Evolutionary conservation across 2,329 filamentous ascomycete genomes (phyloP).

Genomic region (Dactylella cylindrospora): DNA sequence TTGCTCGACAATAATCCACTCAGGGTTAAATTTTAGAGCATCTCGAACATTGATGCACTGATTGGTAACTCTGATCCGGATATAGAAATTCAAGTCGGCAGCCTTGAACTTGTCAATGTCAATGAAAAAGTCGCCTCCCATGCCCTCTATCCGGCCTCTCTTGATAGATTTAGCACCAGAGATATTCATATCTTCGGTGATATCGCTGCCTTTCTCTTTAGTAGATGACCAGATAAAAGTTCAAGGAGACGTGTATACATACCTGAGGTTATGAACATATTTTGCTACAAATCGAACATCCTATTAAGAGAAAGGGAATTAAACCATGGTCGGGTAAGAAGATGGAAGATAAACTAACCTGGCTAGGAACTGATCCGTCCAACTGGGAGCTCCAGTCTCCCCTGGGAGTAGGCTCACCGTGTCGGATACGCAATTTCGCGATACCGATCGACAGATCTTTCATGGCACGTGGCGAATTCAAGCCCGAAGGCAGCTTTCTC

Average conservation of each 20-base stretch:
- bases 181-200: slow-evolving; percentile 53
- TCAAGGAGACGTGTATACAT: background rate
- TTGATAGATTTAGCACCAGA: slow-evolving; percentile 52
- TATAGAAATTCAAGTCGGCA: slow-evolving; percentile 49
- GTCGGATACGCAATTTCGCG: slow-evolving; percentile 28
- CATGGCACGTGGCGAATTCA: slow-evolving; percentile 2
- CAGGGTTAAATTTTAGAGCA: slow-evolving; percentile 43
- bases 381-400: slow-evolving; percentile 34
- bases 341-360: slow-evolving; percentile 3
- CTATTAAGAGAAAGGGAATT: background rate
- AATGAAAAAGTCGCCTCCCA: slow-evolving; percentile 43
- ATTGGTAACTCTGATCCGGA: slow-evolving; percentile 50
- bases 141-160: slow-evolving; percentile 51
- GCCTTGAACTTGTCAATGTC: slow-evolving; percentile 48
- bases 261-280: slow-evolving; percentile 29
- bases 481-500: background rate
- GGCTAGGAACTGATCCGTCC: slow-evolving; percentile 24
- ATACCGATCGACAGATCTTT: slow-evolving; percentile 4
- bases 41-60: slow-evolving; percentile 48
- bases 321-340: background rate
- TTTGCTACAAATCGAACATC: slow-evolving; percentile 26
- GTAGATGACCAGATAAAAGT: slow-evolving; percentile 49
- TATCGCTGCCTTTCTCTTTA: slow-evolving; percentile 52
- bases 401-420: slow-evolving; percentile 21
- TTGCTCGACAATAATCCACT: slow-evolving; percentile 41